phyloP scores from a whole-genome alignment of 331 rosid genomes.

The Pyracantha coccinea region DNA sequence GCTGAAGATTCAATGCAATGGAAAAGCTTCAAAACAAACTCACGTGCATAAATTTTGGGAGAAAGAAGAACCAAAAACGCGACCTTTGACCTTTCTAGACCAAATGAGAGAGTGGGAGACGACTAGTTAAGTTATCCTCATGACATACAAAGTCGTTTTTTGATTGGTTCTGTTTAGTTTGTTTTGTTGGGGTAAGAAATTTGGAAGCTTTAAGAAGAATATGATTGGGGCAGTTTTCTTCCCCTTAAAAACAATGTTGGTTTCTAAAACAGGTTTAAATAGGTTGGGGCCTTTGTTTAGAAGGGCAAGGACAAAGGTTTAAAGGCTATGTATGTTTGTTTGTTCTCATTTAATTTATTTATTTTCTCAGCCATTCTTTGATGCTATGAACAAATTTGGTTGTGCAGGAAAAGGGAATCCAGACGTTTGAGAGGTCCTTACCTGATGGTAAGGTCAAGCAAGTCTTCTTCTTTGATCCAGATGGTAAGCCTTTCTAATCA shows the following conservation, averaged over 20 bases:
- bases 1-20: neutral
- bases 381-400: neutral
- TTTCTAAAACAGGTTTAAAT: neutral
- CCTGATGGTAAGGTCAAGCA: conserved; percentile 64
- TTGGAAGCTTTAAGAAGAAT: neutral
- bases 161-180: neutral
- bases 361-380: neutral
- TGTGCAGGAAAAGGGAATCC: conserved; percentile 71
- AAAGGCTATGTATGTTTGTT: neutral
- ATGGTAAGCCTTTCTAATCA: conserved; percentile 37
- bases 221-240: neutral
- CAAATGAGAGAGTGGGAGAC: neutral
- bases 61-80: neutral
- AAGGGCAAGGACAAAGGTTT: neutral
- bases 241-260: neutral
- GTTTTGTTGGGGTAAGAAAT: neutral
- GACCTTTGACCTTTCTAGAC: neutral
- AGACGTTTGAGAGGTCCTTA: conserved; percentile 43
- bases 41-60: neutral
- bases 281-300: neutral
- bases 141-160: neutral
- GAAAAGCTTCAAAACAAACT: neutral
- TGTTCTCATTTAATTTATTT: neutral
- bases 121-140: neutral
- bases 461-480: conserved; percentile 90